Base-by-base conservation (phyloP, 73 alveolate species). In the Blepharisma stoltei region DNA sequence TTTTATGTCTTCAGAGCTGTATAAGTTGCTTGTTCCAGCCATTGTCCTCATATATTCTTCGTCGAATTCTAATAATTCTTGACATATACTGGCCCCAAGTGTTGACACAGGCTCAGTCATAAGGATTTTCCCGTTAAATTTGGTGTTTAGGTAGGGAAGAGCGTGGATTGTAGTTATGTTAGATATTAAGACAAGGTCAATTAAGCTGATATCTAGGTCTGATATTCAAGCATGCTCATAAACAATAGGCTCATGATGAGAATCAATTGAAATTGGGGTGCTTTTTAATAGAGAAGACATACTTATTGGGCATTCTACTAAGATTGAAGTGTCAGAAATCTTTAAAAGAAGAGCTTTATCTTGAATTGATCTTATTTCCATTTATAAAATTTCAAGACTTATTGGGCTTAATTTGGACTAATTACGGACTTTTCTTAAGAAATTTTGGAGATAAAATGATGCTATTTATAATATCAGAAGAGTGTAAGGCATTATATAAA, bases 31-130 rank as follows among this genome's bases (percentile, higher is more conserved):
- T 18, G 73, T n/a, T 38, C 23, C 73, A 14, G 73, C 49, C 18
- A 60, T 60, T 14, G 46, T 60, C 23, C 73, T 60, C 46, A 14
- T n/a, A 60, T 60, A 60, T 25, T 60, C 73, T 25, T 60, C 73
- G 5, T 60, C 73, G 2, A 20, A 18, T 60, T 60, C 73, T 14
- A 60, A 14, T 9, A 60, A 25, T 25, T 60, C 73, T 25, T 60
- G 46, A 60, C 73, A 60, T 18, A 60, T 2, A 25, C 73, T 60
- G 14, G 14, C 46, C 3, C 73, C 73, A 9, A 60, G 46, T 20
- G 46, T 14, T 60, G 73, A 60, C 37, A 60, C 73, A 60, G 73
- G 73, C 46, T 60, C 73, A 20, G 73, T 60, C 73, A 60, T 60
- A 11, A 60, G 45, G 4, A 60, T 60, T 60, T 60, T 60, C 14